Conservation (phyloP, 768 basidiomycete genomes). For the Leccinum variicolor region DNA sequence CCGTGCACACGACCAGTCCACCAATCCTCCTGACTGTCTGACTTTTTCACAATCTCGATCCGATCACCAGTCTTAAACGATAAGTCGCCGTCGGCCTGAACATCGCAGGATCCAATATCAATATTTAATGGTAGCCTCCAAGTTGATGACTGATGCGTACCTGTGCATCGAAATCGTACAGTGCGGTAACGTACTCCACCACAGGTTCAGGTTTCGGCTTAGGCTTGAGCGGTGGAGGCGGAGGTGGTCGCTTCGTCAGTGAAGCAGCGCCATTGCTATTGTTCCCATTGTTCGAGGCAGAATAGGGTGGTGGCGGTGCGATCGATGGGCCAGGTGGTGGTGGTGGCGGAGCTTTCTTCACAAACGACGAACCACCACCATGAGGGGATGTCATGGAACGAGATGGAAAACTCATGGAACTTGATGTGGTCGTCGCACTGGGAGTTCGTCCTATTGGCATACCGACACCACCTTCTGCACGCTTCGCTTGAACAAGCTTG, state of each 20-base stretch:
- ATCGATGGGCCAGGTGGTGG: conserved; percentile 28
- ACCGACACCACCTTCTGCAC: conserved; percentile 31
- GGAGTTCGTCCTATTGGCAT: conserved; percentile 35
- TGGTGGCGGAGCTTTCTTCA: conserved; percentile 42
- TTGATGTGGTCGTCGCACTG: conserved; percentile 24
- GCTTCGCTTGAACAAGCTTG: conserved; percentile 61
- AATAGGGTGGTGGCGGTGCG: conserved; percentile 45
- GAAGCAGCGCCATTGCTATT: conserved; percentile 30
- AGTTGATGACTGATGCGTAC: conserved; percentile 32
- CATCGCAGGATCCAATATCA: background rate
- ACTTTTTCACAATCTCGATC: conserved; percentile 86
- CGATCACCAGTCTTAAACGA: conserved; percentile 85
- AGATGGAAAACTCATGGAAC: conserved; percentile 25
- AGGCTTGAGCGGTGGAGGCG: conserved; percentile 87
- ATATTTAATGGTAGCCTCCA: background rate
- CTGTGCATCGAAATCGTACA: conserved; percentile 95
- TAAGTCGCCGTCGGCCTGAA: conserved; percentile 85
- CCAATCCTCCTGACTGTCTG: conserved; percentile 88
- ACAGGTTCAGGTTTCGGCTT: conserved; percentile 71
- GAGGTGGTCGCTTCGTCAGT: conserved; percentile 72
- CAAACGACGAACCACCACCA: conserved; percentile 29
- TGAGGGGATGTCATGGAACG: conserved; percentile 24
- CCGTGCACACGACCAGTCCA: conserved; percentile 93
- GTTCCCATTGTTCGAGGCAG: conserved; percentile 15
- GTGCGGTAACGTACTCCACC: conserved; percentile 78